Evolutionary conservation across 352 stramenopile species (phyloP), one percentile per base, ranked within the genome.

Genomic region (Phytophthora aleatoria): DNA sequence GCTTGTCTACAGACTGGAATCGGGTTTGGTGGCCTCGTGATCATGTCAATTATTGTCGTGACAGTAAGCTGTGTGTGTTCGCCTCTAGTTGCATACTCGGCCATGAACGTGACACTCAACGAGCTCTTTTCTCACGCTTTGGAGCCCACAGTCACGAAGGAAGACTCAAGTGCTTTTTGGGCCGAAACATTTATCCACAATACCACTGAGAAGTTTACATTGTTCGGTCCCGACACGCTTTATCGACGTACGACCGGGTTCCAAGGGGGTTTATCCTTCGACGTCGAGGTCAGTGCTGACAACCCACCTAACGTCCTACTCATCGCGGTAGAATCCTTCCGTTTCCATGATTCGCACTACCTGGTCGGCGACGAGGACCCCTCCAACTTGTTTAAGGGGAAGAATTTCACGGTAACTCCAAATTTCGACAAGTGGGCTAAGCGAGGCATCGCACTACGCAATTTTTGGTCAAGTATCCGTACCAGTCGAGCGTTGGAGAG

Each of bases 391-490:
- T 71, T 66, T 16, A 61, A 64, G 9, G 63, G 56, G 0, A 41
- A 15, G 11, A 71, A 71, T 15, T 5, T 44, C 43, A 77, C 69
- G 0, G 55, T 86, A 2, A 81, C 73, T 2, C 76, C 74, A 3
- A 67, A 81, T 12, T 86, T 86, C 11, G 74, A 88, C 35, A 62
- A 57, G 38, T 88, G 73, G 69, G 74, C 76, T 1, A 69, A 79
- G 30, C 74, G 72, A 12, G 75, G 75, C 13, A 54, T 88, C 11
- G 79, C 72, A 3, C 79, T 88, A 20, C 48, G 49, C 16, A 88
- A 85, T 24, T 60, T 88, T 16, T 88, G 79, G 76, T 88, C 79
- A 1, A 85, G 72, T 42, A 84, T 67, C 61, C 61, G 64, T 5
- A 86, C 76, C 8, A 88, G 76, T 64, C 72, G 79, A 1, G 83